phyloP scores from a whole-genome alignment of 2,329 filamentous ascomycete genomes.

The Aspergillus proliferans region DNA sequence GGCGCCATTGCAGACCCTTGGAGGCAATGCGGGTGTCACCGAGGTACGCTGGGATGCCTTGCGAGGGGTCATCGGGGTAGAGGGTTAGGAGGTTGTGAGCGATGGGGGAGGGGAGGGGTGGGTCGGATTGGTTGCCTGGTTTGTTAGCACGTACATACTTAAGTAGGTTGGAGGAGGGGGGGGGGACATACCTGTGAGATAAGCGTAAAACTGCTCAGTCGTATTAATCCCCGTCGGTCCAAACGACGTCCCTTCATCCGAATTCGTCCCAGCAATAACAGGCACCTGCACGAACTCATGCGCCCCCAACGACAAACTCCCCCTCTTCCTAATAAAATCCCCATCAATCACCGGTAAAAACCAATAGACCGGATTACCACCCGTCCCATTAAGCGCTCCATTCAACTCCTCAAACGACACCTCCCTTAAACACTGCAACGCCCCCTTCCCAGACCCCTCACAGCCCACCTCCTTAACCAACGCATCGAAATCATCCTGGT shows the following conservation, averaged over 20 bases:
- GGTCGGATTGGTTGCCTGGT: slow-evolving; percentile 18
- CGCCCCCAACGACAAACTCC: slow-evolving; percentile 48
- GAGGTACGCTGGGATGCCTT: slow-evolving; percentile 44
- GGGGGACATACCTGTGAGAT: slow-evolving; percentile 25
- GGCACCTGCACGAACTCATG: slow-evolving; percentile 60
- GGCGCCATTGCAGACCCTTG: slow-evolving; percentile 47
- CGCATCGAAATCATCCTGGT: slow-evolving; percentile 51
- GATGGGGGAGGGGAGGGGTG: slow-evolving; percentile 17
- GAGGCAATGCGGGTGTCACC: slow-evolving; percentile 27
- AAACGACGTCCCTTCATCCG: slow-evolving; percentile 59
- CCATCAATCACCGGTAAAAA: slow-evolving; percentile 47
- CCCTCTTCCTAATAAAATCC: slow-evolving; percentile 50
- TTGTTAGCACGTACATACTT: slow-evolving; percentile 7
- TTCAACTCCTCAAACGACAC: slow-evolving; percentile 56
- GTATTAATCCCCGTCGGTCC: slow-evolving; percentile 50
- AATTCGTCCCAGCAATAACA: slow-evolving; percentile 58
- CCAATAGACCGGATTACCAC: slow-evolving; percentile 29
- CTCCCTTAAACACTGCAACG: slow-evolving; percentile 59
- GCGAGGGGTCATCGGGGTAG: slow-evolving; percentile 48
- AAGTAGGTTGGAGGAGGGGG: too few species aligned
- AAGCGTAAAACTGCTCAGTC: slow-evolving; percentile 45
- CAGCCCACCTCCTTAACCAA: slow-evolving; percentile 59
- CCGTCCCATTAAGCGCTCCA: slow-evolving; percentile 42
- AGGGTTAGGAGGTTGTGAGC: slow-evolving; percentile 41
- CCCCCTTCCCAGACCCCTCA: slow-evolving; percentile 45